Percentiles rank a stretch among this genome's conserved stretches.
Evolutionary conservation across 2,329 filamentous ascomycete species (phyloP).

Genomic region (Xylaria sp.): DNA sequence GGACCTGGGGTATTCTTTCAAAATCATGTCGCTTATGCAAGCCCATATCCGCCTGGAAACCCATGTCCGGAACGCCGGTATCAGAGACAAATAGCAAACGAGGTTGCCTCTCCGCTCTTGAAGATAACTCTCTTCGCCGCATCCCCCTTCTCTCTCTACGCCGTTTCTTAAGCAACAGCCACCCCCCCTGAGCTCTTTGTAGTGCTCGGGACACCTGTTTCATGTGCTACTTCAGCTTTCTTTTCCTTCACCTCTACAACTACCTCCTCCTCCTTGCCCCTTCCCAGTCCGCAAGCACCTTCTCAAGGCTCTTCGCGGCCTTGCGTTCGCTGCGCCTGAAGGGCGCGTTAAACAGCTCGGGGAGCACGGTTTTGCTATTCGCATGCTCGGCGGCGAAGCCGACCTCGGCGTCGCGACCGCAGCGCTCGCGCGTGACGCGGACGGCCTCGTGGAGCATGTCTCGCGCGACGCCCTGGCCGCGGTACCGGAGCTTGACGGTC

Average conservation of each 20-base stretch:
- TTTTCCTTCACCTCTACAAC: not conserved
- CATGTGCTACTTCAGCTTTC: not conserved
- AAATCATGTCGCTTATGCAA: constrained; percentile 21
- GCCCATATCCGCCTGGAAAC: constrained; percentile 3
- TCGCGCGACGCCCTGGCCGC: constrained; percentile 72
- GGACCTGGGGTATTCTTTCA: constrained; percentile 23
- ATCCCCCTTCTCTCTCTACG: not conserved
- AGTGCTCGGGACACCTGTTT: not conserved
- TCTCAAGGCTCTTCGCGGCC: constrained; percentile 60
- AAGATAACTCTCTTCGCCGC: not conserved
- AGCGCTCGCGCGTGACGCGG: constrained; percentile 67
- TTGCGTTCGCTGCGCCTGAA: constrained; percentile 65
- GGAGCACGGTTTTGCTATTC: constrained; percentile 69
- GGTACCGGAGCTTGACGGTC: constrained; percentile 75
- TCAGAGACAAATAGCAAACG: not conserved
- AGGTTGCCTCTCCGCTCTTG: not conserved
- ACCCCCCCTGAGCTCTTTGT: not conserved
- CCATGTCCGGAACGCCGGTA: constrained; percentile 12
- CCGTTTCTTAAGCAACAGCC: no score
- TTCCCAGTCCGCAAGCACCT: constrained; percentile 57
- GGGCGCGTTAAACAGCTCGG: constrained; percentile 64
- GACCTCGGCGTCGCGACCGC: constrained; percentile 69
- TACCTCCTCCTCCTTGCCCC: constrained; percentile 31
- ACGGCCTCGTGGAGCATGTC: constrained; percentile 77
- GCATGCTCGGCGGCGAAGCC: constrained; percentile 80